Percentiles rank a stretch among this genome's conserved stretches.
These are phyloP conservation scores for Lichtheimia corymbifera DNA, from an alignment of 371 early-diverging fungal genomes.

Conservation along the genomic window DNA sequence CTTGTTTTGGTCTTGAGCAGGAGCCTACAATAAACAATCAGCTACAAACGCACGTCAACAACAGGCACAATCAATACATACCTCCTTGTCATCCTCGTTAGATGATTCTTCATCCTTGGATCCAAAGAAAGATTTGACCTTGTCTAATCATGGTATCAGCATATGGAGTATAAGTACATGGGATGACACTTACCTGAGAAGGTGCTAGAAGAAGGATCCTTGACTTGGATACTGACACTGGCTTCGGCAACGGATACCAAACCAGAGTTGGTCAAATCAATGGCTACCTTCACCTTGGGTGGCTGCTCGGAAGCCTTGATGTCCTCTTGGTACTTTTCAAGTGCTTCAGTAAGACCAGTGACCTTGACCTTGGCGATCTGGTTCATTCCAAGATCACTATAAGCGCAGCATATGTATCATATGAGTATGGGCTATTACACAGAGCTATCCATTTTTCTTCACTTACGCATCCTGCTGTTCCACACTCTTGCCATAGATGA, in stretches of 20 bases:
- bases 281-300: conserved; percentile 81
- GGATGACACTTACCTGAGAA: conserved; percentile 33
- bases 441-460: not conserved
- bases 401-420: not conserved
- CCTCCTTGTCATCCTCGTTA: conserved; percentile 21
- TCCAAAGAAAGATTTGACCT: conserved; percentile 80
- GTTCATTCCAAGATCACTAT: conserved; percentile 33
- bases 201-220: conserved; percentile 40
- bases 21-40: too few relatives aligned
- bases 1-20: conserved; percentile 5
- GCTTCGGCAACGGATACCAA: conserved; percentile 66
- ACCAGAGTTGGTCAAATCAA: conserved; percentile 73
- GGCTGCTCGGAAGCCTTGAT: conserved; percentile 50
- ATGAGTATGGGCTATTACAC: not conserved
- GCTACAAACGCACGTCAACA: too few relatives aligned
- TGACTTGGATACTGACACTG: conserved; percentile 46
- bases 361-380: conserved; percentile 68
- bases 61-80: not conserved
- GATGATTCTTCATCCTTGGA: conserved; percentile 37
- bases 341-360: conserved; percentile 70
- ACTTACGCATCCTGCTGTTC: conserved; percentile 35
- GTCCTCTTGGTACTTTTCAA: conserved; percentile 63
- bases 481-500: conserved; percentile 59
- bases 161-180: not conserved
- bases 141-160: conserved; percentile 34